Evolutionary conservation across 345 rosid species (phyloP), one percentile per base, ranked within the genome.

Genomic region (Lenwebbia sp.): DNA sequence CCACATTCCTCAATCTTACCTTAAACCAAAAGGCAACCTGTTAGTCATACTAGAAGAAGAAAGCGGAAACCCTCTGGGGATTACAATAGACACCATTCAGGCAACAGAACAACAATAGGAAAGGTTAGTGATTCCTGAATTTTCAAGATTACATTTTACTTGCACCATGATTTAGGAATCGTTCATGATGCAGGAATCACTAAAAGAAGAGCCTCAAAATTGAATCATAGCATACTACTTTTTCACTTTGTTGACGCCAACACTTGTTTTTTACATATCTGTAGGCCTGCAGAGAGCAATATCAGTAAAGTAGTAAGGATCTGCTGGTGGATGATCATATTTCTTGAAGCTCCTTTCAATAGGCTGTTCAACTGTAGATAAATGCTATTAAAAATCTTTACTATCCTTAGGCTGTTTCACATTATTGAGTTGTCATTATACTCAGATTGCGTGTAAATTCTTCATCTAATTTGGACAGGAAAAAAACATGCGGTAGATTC

Each of bases 11-110:
- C 90, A 90, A 74, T 88, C 93, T 74, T 93, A 89, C 88, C 88
- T 93, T 51, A 89, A 87, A 89, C 86, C 88, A 28, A 87, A 60
- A 3, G 88, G 86, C 52, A 94, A 94, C 92, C 83, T 86, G 57
- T 54, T 94, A 85, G 91, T 94, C 86, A 60, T 93, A 15, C 88
- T 91, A n/a, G 95, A 94, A 88, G 95, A 94, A 87, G 93, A 93
- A 88, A 75, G 26, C 0, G 96, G 95, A 14, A 33, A 91, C 53
- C 94, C 95, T 33, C 90, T 88, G 0, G 85, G 87, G 62, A 91
- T 93, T 37, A 83, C 93, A 13, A 54, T 93, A 22, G 94, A 90
- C 87, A 88, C 88, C 47, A 44, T 92, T 70, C 78, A 70, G 78
- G 47, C 78, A 17, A 70, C 78, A 70, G 78, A 70, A 5, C 78